Evolutionary conservation across 768 basidiomycete genomes (phyloP).

Genomic region (Rhodosporidiobolus sp.): DNA sequence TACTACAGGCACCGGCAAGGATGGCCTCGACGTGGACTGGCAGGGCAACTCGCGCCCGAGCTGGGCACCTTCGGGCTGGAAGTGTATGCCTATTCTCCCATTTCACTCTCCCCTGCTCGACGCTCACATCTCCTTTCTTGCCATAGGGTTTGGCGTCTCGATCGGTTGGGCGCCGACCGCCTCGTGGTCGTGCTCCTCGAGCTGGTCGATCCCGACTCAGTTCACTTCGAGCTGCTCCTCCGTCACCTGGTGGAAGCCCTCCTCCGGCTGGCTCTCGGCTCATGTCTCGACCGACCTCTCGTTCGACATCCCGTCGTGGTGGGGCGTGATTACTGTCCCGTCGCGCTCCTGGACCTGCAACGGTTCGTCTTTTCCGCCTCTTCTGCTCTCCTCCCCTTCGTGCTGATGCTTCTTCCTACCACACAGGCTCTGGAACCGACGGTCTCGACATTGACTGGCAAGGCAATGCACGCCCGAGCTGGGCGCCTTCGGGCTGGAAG

Average conservation of each 20-base stretch:
- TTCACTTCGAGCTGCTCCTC: neutral
- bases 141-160: too few relatives aligned
- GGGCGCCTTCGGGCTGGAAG: too few relatives aligned
- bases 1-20: constrained; percentile 1
- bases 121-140: neutral
- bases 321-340: neutral
- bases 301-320: constrained; percentile 1
- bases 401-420: too few relatives aligned
- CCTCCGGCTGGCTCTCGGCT: neutral
- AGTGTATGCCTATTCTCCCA: neutral
- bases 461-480: neutral
- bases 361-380: constrained; percentile 1
- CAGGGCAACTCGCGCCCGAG: neutral
- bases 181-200: neutral
- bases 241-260: neutral
- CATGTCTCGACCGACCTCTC: constrained; percentile 2
- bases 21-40: constrained; percentile 1
- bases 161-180: constrained; percentile 18
- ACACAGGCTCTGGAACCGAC: neutral
- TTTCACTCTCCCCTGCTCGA: neutral
- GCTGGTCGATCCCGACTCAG: neutral
- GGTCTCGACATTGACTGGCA: neutral
- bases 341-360: neutral
- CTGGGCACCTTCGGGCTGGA: neutral
- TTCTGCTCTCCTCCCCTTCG: too few relatives aligned